Conservation (phyloP, 2,329 filamentous ascomycete species). For the Trichothecium sympodiale region DNA sequence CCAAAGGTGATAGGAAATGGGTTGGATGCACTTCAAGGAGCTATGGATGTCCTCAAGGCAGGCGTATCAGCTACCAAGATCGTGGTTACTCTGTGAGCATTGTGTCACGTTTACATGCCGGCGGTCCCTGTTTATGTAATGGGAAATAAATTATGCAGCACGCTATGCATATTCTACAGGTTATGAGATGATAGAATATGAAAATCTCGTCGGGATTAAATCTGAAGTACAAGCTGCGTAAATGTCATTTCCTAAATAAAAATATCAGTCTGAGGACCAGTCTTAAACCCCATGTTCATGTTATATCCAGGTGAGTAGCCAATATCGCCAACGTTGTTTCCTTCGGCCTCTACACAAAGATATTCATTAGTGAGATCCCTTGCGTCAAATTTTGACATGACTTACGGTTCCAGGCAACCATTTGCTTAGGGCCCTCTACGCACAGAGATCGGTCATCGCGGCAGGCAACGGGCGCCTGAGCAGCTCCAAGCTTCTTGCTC, state of each 20-base stretch:
- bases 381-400: not conserved
- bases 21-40: not conserved
- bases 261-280: conserved; percentile 16
- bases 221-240: too few species aligned
- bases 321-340: conserved; percentile 15
- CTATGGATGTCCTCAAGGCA: not conserved
- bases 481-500: conserved; percentile 21
- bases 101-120: too few species aligned
- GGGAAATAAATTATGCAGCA: too few species aligned
- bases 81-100: not conserved
- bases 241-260: conserved; percentile 5
- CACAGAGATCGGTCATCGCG: conserved; percentile 25
- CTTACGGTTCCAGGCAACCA: conserved; percentile 32
- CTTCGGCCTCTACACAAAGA: conserved; percentile 10
- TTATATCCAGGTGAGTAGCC: conserved; percentile 15
- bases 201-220: too few species aligned
- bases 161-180: too few species aligned
- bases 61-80: not conserved
- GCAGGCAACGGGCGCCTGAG: conserved; percentile 28
- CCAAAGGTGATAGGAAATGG: not conserved
- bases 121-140: too few species aligned
- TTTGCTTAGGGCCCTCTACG: conserved; percentile 33
- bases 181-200: too few species aligned
- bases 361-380: not conserved
- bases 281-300: conserved; percentile 13